phyloP scores from a whole-genome alignment of 768 basidiomycete species.

The Suillus subaureus region DNA sequence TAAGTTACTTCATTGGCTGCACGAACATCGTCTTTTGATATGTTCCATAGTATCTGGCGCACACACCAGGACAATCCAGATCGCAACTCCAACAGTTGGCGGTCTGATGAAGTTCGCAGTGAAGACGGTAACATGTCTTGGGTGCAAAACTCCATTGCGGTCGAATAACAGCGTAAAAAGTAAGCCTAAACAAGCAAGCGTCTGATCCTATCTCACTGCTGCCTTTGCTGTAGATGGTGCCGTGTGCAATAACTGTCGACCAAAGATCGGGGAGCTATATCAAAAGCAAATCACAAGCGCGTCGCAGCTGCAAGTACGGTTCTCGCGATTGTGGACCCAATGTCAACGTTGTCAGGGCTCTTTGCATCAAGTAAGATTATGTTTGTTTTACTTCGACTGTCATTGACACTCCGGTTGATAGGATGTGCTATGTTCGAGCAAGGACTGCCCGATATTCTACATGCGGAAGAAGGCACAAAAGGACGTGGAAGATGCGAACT shows the following conservation, averaged over 20 bases:
- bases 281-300: conserved; percentile 82
- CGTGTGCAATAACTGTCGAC: conserved; percentile 91
- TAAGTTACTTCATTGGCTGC: conserved; percentile 40
- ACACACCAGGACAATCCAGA: conserved; percentile 93
- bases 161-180: conserved; percentile 75
- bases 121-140: conserved; percentile 91
- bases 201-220: conserved; percentile 10
- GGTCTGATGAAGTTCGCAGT: conserved; percentile 99
- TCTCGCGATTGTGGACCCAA: conserved; percentile 96
- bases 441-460: conserved; percentile 99
- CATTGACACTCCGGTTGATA: conserved; percentile 31
- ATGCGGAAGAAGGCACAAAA: conserved; percentile 99
- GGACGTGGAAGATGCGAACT: conserved; percentile 86
- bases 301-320: conserved; percentile 85
- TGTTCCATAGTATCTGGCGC: conserved; percentile 80
- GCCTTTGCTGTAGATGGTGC: conserved; percentile 66
- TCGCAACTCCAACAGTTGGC: conserved; percentile 94
- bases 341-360: conserved; percentile 99
- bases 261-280: conserved; percentile 85
- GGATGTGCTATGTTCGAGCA: conserved; percentile 96
- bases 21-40: conserved; percentile 15
- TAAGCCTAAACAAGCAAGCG: conserved; percentile 32
- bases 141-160: conserved; percentile 89
- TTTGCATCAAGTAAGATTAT: conserved; percentile 73
- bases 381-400: neutral